phyloP scores from a whole-genome alignment of 1,284 basidiomycete species.

The Marasmius tenuissimus region DNA sequence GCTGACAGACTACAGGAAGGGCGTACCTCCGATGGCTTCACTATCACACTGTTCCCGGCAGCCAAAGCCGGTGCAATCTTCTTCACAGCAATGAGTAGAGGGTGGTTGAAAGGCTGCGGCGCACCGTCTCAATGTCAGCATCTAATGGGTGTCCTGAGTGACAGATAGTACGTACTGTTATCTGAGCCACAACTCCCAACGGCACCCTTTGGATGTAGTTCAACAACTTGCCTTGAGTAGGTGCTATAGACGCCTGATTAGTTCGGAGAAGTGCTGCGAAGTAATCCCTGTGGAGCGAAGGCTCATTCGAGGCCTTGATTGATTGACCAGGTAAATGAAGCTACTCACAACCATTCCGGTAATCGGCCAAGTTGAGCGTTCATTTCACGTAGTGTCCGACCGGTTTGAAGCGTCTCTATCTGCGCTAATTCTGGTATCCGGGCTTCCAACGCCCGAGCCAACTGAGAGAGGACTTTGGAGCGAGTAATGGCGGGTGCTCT shows the following conservation, averaged over 20 bases:
- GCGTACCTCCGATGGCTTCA: conserved; percentile 77
- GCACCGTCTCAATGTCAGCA: neutral
- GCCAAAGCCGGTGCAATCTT: conserved; percentile 85
- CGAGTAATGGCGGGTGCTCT: conserved; percentile 54
- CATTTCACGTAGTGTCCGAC: conserved; percentile 78
- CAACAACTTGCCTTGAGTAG: conserved; percentile 73
- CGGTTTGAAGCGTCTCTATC: conserved; percentile 76
- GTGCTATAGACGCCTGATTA: conserved; percentile 67
- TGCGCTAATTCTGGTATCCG: conserved; percentile 58
- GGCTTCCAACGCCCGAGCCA: conserved; percentile 62
- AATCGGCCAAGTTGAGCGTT: conserved; percentile 69
- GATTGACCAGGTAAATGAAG: neutral
- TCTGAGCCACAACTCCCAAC: conserved; percentile 81
- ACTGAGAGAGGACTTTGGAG: conserved; percentile 60
- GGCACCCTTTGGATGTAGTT: conserved; percentile 80
- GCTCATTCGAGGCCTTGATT: conserved; percentile 5
- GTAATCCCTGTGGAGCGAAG: conserved; percentile 54
- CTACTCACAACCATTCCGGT: conserved; percentile 78
- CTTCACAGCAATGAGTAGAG: conserved; percentile 80
- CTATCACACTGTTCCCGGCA: conserved; percentile 79
- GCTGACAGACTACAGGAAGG: neutral
- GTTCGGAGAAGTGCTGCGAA: conserved; percentile 74
- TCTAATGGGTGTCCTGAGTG: neutral
- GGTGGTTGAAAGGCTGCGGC: conserved; percentile 78
- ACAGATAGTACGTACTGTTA: conserved; percentile 51